phyloP scores from a whole-genome alignment of 2,329 filamentous ascomycete species.

The Didymosphaeria variabile region DNA sequence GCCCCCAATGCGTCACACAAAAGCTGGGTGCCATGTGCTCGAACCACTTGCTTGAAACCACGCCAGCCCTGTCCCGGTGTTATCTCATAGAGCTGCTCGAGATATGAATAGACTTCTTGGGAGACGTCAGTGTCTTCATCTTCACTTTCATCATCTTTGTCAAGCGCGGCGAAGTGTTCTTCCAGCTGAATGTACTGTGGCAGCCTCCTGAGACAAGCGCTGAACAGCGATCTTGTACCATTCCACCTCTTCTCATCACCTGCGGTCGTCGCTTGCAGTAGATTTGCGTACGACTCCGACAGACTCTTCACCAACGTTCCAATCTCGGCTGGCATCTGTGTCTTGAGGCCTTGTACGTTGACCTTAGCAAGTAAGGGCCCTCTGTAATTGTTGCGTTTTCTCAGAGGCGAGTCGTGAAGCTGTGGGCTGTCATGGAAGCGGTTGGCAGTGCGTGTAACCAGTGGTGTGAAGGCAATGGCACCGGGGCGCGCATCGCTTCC shows the following conservation, averaged over 20 bases:
- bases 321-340: conserved; percentile 34
- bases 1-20: conserved; percentile 50
- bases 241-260: conserved; percentile 32
- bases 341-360: conserved; percentile 29
- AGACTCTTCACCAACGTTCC: conserved; percentile 43
- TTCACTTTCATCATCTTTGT: conserved; percentile 38
- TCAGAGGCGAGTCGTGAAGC: conserved; percentile 37
- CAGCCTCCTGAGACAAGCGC: conserved; percentile 51
- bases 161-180: conserved; percentile 47
- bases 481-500: conserved; percentile 34
- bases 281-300: conserved; percentile 44
- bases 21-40: conserved; percentile 52
- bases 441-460: conserved; percentile 41
- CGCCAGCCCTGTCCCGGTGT: conserved; percentile 48
- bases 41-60: conserved; percentile 51
- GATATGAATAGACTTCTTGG: conserved; percentile 51
- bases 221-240: conserved; percentile 50
- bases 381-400: conserved; percentile 29
- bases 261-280: conserved; percentile 42
- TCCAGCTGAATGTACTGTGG: conserved; percentile 53
- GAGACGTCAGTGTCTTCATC: conserved; percentile 48
- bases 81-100: conserved; percentile 49
- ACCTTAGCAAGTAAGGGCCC: conserved; percentile 35
- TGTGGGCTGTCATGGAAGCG: conserved; percentile 43
- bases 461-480: conserved; percentile 47